Percentiles rank a stretch among this genome's conserved stretches.
phyloP scores from a whole-genome alignment of 768 basidiomycete genomes.

The Boletus pseudo-olivaceus region DNA sequence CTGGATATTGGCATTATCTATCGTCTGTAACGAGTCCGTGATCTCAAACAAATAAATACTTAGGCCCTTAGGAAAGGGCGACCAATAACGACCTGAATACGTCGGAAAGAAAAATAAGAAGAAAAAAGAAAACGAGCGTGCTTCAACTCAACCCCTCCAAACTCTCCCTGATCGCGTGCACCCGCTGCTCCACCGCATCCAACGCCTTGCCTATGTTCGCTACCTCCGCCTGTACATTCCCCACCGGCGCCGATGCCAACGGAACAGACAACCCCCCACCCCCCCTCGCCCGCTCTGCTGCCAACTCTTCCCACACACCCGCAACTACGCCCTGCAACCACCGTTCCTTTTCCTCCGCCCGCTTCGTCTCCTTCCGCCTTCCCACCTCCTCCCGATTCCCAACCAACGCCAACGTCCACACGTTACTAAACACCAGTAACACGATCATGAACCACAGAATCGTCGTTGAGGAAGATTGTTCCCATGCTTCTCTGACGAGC shows the following conservation, averaged over 20 bases:
- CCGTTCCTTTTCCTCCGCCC: conserved; percentile 65
- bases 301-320: conserved; percentile 70
- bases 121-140: no score
- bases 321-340: conserved; percentile 72
- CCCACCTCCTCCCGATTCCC: conserved; percentile 46
- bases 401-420: conserved; percentile 59
- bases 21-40: neutral
- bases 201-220: conserved; percentile 46
- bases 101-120: neutral
- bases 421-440: conserved; percentile 69
- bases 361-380: conserved; percentile 45
- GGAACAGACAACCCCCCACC: conserved; percentile 14
- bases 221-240: conserved; percentile 46
- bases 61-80: neutral
- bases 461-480: conserved; percentile 67
- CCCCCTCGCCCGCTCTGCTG: conserved; percentile 37
- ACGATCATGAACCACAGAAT: conserved; percentile 73
- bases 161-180: conserved; percentile 45
- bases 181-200: conserved; percentile 56
- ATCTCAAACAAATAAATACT: neutral
- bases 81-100: neutral
- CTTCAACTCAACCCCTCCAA: conserved; percentile 33
- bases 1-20: no score
- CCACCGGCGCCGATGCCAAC: conserved; percentile 17
- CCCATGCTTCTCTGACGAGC: conserved; percentile 76